phyloP scores from a whole-genome alignment of 2,329 filamentous ascomycete genomes.

The Diaporthe citriasiana region DNA sequence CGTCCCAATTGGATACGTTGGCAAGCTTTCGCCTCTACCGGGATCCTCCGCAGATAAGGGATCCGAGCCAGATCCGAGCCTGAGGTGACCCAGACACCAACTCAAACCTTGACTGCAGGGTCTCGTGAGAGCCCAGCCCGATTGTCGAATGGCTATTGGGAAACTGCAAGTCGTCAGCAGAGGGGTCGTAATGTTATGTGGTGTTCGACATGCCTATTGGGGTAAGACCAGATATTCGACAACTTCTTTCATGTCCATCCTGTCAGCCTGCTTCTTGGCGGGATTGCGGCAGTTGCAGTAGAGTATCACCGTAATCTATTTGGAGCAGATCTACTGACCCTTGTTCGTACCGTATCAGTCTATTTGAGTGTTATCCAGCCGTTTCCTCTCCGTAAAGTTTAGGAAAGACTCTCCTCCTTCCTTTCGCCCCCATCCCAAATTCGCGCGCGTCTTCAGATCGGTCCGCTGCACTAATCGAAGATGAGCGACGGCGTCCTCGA shows the following conservation, averaged over 20 bases:
- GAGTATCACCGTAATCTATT: conserved; percentile 30
- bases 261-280: conserved; percentile 2
- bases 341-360: conserved; percentile 2
- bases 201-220: not conserved
- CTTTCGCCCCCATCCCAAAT: too few species aligned
- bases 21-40: not conserved
- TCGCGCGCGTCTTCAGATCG: not conserved
- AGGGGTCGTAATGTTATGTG: not conserved
- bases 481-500: conserved; percentile 18
- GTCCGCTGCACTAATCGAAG: not conserved
- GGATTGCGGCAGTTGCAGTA: not conserved
- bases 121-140: not conserved
- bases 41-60: conserved; percentile 16
- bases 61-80: not conserved
- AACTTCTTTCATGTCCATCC: not conserved
- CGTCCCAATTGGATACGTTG: not conserved
- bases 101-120: not conserved
- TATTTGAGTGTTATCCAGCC: not conserved
- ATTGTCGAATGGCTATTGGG: not conserved
- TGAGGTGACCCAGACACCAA: not conserved
- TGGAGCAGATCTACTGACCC: not conserved
- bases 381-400: not conserved
- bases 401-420: not conserved
- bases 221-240: not conserved
- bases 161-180: conserved; percentile 10